Conservation (phyloP, 2,329 filamentous ascomycete species). For the Fusarium sp. region DNA sequence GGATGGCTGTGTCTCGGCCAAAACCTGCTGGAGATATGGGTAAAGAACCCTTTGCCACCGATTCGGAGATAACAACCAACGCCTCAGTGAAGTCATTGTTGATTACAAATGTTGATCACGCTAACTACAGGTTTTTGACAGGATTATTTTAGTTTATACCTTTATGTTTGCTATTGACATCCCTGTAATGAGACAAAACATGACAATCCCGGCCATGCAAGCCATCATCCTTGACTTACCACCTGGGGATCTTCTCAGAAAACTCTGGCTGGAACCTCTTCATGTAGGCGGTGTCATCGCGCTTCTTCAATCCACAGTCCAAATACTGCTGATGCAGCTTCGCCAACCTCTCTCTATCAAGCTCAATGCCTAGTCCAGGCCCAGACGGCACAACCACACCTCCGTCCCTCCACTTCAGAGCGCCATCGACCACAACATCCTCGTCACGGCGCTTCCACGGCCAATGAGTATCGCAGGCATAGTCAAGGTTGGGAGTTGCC, state of each 20-base stretch:
- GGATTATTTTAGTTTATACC: too few species aligned
- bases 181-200: too few species aligned
- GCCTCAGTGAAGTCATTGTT: too few species aligned
- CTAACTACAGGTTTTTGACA: too few species aligned
- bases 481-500: conserved; percentile 55
- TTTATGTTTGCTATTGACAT: background rate
- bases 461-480: conserved; percentile 58
- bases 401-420: conserved; percentile 52
- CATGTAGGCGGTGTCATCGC: conserved; percentile 54
- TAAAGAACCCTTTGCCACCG: background rate
- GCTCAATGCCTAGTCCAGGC: conserved; percentile 52
- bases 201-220: background rate
- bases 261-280: conserved; percentile 51
- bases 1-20: background rate
- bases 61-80: background rate
- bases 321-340: conserved; percentile 53
- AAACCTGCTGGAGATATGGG: background rate
- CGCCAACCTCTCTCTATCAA: conserved; percentile 52
- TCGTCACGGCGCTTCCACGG: conserved; percentile 57
- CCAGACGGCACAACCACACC: conserved; percentile 50
- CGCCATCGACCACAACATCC: conserved; percentile 54
- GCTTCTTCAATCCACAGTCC: conserved; percentile 51
- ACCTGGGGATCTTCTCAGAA: conserved; percentile 49
- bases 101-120: too few species aligned
- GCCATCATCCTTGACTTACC: conserved; percentile 35